phyloP scores from a whole-genome alignment of 2,329 filamentous ascomycete genomes.

The Trichoderma brevicompactum region DNA sequence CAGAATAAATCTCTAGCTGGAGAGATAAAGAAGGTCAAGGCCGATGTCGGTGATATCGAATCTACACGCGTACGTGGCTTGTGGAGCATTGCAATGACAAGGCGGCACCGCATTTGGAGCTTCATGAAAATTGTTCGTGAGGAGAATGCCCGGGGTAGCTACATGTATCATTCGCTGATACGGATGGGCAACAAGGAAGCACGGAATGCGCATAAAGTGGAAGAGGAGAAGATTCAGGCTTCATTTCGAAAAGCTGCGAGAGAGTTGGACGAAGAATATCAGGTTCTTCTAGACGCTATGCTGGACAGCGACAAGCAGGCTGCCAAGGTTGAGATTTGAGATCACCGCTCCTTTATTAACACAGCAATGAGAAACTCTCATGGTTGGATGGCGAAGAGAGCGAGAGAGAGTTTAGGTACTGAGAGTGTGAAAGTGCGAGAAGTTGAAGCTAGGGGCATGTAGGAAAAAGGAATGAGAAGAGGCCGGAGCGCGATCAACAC shows the following conservation, averaged over 20 bases:
- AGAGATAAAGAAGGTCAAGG: neutral
- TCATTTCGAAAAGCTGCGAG: neutral
- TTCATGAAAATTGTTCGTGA: neutral
- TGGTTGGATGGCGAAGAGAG: too few relatives aligned
- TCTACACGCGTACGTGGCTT: neutral
- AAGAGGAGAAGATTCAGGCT: neutral
- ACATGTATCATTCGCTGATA: neutral
- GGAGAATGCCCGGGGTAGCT: rapidly evolving
- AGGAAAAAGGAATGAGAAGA: too few relatives aligned
- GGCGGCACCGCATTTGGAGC: neutral
- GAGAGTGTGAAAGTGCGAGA: too few relatives aligned
- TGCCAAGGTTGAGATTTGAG: neutral
- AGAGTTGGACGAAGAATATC: neutral
- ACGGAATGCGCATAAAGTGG: neutral
- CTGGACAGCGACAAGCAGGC: neutral
- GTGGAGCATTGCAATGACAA: neutral
- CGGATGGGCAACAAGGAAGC: neutral
- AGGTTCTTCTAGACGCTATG: neutral
- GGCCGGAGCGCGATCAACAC: too few relatives aligned
- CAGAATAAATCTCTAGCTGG: neutral
- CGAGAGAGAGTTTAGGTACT: too few relatives aligned
- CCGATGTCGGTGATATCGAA: neutral
- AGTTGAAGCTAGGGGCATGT: too few relatives aligned
- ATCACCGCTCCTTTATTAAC: too few relatives aligned
- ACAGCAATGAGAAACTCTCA: too few relatives aligned